Base-by-base conservation (phyloP, 352 stramenopile genomes). In the Phytophthora capsici region DNA sequence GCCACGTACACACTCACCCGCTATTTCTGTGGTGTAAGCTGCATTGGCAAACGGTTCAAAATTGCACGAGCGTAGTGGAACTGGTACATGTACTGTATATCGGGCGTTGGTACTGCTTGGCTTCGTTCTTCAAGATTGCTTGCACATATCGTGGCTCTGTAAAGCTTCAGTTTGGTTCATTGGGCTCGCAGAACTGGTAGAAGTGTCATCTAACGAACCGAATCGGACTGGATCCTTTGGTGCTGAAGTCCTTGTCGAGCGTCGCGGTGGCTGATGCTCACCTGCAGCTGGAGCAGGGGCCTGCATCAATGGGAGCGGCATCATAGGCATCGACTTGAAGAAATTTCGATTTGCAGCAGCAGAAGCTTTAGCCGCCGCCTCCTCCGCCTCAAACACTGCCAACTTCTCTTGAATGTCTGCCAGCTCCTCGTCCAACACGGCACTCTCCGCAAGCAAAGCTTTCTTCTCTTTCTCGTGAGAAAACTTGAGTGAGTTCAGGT, bases 401-500 rank as follows among this genome's bases (percentile, higher is more conserved):
- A 73, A 12, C 12, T 69, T 64, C n/a, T 66, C 46, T 8, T 60
- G 66, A 46, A 70, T 66, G 12, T 36, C 53, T 19, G 66, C 20
- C 22, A 70, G 54, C 54, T 69, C 59, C 52, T 75, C 56, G 45
- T 89, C 61, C 43, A 85, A 73, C 16, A 45, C 63, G 14, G 65
- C 57, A 28, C 69, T 69, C 25, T 77, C 70, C 5, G 62, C 41
- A 23, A 73, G 40, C 4, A 84, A 55, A 1, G 49, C 53, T 9
- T 62, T 63, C 55, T 88, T 86, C 56, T 86, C 84, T 34, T 77
- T 78, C 40, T 83, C 74, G 40, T 86, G 84, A 10, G 68, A 69
- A 32, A 77, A 48, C 48, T 76, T 78, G 8, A 90, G 76, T 26
- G 75, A 69, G 14, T 62, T 66, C 10, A 63, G 63, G 47, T 89